Conservation (phyloP, 1,284 basidiomycete species). For the Ganoderma boninense region DNA sequence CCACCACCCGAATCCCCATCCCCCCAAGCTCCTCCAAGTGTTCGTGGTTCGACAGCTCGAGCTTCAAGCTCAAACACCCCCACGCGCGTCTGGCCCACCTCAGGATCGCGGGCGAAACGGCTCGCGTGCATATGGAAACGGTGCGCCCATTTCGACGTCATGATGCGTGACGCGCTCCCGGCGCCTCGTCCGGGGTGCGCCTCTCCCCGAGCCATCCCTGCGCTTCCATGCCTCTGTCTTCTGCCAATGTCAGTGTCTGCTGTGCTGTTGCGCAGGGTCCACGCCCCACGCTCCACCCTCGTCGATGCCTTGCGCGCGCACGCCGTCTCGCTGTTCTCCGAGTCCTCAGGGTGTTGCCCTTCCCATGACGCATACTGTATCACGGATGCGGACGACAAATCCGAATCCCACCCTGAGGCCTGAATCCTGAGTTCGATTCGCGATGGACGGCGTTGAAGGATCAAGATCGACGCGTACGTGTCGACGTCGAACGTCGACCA, state of each 20-base stretch:
- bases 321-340: too few species aligned
- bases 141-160: conserved; percentile 3
- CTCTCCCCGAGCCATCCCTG: neutral
- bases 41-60: neutral
- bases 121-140: neutral
- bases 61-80: neutral
- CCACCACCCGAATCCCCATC: neutral
- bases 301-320: too few species aligned
- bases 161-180: too few species aligned
- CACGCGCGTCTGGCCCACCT: neutral
- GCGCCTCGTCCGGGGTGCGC: neutral
- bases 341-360: neutral
- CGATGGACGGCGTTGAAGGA: neutral
- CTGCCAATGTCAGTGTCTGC: neutral
- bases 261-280: neutral
- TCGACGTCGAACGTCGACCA: neutral
- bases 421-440: neutral
- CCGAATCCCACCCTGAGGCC: too few species aligned
- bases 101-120: neutral
- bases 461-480: neutral
- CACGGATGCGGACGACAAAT: neutral
- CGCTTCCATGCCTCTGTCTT: too few species aligned
- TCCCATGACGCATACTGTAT: neutral
- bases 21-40: neutral
- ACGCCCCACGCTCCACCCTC: neutral